Conservation (phyloP, 129 eudicot genomes). For the Calendula officinalis region DNA sequence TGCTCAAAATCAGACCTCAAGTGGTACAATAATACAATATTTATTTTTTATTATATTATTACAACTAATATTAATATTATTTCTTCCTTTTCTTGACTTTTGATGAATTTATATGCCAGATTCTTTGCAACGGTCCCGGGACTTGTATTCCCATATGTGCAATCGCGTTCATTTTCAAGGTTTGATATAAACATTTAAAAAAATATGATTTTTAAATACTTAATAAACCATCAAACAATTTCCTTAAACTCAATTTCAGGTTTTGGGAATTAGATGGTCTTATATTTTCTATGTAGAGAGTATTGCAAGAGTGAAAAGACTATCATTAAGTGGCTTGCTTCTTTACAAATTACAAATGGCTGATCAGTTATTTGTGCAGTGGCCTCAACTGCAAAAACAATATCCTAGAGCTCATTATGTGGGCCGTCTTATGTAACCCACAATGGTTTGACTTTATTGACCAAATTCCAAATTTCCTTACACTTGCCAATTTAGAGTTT, state of each 20-base stretch:
- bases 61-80: not conserved
- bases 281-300: constrained; percentile 86
- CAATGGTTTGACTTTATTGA: not conserved
- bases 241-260: constrained; percentile 36
- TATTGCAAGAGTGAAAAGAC: constrained; percentile 84
- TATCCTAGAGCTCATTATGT: constrained; percentile 76
- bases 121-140: constrained; percentile 88
- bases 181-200: constrained; percentile 14
- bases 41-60: not conserved
- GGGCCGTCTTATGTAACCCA: constrained; percentile 68
- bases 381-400: constrained; percentile 77
- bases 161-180: constrained; percentile 75
- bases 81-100: not conserved
- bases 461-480: not conserved
- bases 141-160: constrained; percentile 79
- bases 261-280: constrained; percentile 84
- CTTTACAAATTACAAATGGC: constrained; percentile 78
- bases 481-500: not conserved
- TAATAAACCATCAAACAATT: not conserved
- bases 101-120: constrained; percentile 38
- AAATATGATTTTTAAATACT: not conserved
- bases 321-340: constrained; percentile 75
- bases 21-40: constrained; percentile 45
- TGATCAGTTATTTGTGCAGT: constrained; percentile 86
- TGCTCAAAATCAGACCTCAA: constrained; percentile 76